Conservation (phyloP, 2,329 filamentous ascomycete species). For the Alternaria sp. region DNA sequence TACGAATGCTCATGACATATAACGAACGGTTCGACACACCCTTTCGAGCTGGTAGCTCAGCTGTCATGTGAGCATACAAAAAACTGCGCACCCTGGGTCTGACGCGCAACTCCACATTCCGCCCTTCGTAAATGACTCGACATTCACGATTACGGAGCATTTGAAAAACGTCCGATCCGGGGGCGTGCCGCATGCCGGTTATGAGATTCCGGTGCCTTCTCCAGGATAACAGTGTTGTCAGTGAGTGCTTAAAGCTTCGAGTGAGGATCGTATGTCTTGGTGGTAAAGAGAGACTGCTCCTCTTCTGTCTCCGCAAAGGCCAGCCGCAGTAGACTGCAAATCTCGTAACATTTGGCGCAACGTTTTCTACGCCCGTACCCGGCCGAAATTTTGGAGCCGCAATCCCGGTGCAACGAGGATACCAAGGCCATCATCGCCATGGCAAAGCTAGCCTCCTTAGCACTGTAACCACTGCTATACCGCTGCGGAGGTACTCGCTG, state of each 20-base stretch:
- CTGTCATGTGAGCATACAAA: conserved; percentile 8
- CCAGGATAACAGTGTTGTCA: conserved; percentile 7
- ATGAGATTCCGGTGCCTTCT: not conserved
- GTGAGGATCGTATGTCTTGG: not conserved
- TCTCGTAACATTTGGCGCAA: conserved; percentile 50
- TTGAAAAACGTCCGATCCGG: not conserved
- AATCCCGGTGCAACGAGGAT: conserved; percentile 54
- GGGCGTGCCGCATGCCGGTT: not conserved
- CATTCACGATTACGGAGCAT: not conserved
- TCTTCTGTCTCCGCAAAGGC: conserved; percentile 20
- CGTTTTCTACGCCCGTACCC: conserved; percentile 30
- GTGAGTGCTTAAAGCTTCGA: conserved; percentile 10
- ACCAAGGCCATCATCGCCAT: conserved; percentile 60
- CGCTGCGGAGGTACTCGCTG: conserved; percentile 13
- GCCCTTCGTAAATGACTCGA: not conserved
- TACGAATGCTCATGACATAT: not conserved
- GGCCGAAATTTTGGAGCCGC: conserved; percentile 27
- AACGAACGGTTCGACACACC: not conserved
- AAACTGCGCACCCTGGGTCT: not conserved
- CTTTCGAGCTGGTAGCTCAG: not conserved
- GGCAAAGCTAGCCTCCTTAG: conserved; percentile 41
- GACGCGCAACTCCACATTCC: conserved; percentile 12
- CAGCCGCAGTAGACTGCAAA: conserved; percentile 53
- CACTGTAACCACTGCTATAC: not conserved
- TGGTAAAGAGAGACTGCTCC: not conserved